Evolutionary conservation across 768 basidiomycete species (phyloP), one percentile per base, ranked within the genome.

Genomic region (Filobasidium floriforme): DNA sequence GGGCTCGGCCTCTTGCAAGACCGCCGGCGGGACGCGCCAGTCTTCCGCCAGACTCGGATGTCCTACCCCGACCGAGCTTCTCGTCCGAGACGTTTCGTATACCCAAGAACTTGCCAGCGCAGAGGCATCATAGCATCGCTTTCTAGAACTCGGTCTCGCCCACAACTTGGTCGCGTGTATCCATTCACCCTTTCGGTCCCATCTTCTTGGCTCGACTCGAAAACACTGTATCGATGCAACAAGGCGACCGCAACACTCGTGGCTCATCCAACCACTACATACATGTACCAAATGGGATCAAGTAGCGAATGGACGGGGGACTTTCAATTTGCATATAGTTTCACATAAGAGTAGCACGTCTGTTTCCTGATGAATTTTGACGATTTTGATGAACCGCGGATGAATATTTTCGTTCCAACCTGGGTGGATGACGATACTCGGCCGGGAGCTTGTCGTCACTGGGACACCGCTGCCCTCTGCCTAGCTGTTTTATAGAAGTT

Each of bases 91-190:
- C 54, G 12, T 26, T 57, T 24, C 24, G 54, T 32, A 32, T 32
- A 26, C 24, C 22, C 12, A 24, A 28, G 14, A 15, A 24, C 7
- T 32, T 28, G 18, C 19, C 54, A 32, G 24, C 54, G 7, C 22
- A 57, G 24, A 24, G 54, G 15, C 22, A 57, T 57, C 54, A 57
- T 28, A 57, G 54, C 54, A 57, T 57, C 19, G 54, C 54, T 24
- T 57, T 57, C 29, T 57, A 32, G 24, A 22, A 37, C 32, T 51
- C 12, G 46, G 24, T 51, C 46, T 24, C 46, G 19, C 18, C 6
- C 46, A 51, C 46, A 51, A 51, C 46, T 4, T 18, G 18, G 24
- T 51, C 46, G 3, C 32, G 32, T 37, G 32, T 37, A 37, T 37
- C n/a, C 32, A 37, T 37, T 37, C 19, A 51, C 24, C 46, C 46